These are phyloP conservation scores for Gamsiella multidivaricata DNA, from an alignment of 192 early-diverging fungal genomes.

Conservation along the genomic window DNA sequence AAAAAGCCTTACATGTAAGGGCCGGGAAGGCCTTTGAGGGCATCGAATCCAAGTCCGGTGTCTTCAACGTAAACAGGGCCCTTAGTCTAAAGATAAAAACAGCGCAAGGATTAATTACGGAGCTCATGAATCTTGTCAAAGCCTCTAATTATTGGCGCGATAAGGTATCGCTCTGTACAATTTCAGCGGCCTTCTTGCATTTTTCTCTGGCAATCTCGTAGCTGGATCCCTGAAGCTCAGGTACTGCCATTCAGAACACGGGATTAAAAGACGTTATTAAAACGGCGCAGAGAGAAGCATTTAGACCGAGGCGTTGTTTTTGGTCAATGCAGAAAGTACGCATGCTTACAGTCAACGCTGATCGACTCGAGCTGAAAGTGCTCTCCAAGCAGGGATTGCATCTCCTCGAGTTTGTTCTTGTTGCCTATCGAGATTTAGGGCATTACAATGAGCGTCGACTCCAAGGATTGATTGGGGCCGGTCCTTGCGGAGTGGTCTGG, in stretches of 20 bases:
- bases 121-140: too few species aligned
- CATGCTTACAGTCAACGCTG: slow-evolving; percentile 76
- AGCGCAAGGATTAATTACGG: background rate
- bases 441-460: too few species aligned
- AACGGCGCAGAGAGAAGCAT: background rate
- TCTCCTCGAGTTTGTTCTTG: slow-evolving; percentile 94
- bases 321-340: background rate
- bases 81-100: slow-evolving; percentile 56
- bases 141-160: too few species aligned
- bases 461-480: background rate
- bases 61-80: slow-evolving; percentile 92
- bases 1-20: slow-evolving; percentile 76
- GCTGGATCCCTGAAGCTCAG: slow-evolving; percentile 93
- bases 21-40: slow-evolving; percentile 92
- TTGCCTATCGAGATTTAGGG: slow-evolving; percentile 80
- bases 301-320: too few species aligned
- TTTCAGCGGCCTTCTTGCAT: slow-evolving; percentile 77
- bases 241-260: slow-evolving; percentile 61
- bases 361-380: slow-evolving; percentile 74
- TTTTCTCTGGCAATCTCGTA: slow-evolving; percentile 83
- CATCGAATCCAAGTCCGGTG: slow-evolving; percentile 94
- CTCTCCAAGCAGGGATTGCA: slow-evolving; percentile 80
- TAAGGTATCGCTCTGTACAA: slow-evolving; percentile 33
- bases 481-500: too few species aligned
- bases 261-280: background rate